Evolutionary conservation across 495 filamentous ascomycete genomes (phyloP).

Genomic region (Usnea hakonensis): DNA sequence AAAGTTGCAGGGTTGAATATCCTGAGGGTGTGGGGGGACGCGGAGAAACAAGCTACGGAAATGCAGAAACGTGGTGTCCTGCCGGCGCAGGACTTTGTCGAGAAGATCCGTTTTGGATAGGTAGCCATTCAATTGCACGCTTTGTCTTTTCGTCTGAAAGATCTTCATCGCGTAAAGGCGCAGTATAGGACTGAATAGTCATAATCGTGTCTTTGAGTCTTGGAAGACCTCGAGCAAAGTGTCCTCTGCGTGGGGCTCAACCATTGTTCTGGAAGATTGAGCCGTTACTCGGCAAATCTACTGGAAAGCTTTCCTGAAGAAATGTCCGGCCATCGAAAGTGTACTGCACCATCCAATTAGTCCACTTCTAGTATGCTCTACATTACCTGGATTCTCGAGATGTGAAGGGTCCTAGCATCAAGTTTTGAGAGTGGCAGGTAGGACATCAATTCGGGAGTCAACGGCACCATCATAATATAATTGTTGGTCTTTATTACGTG

Average conservation of each 20-base stretch:
- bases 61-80: slow-evolving; percentile 52
- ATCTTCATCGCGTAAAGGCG: not conserved
- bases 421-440: not conserved
- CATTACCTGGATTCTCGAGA: not conserved
- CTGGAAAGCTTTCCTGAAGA: no score
- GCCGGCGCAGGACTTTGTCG: slow-evolving; percentile 50
- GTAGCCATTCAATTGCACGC: not conserved
- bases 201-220: no score
- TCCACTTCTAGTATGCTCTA: not conserved
- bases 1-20: slow-evolving; percentile 69
- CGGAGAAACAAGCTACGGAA: slow-evolving; percentile 55
- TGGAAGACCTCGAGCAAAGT: no score
- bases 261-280: no score
- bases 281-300: no score
- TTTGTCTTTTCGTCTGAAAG: not conserved
- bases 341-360: not conserved
- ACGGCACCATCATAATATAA: not conserved
- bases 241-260: no score
- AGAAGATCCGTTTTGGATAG: not conserved
- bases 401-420: not conserved
- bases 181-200: not conserved
- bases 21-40: slow-evolving; percentile 67
- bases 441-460: not conserved
- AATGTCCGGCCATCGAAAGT: not conserved
- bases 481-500: not conserved